Conservation (phyloP, 2,329 filamentous ascomycete species). For the Fusarium chuoi region DNA sequence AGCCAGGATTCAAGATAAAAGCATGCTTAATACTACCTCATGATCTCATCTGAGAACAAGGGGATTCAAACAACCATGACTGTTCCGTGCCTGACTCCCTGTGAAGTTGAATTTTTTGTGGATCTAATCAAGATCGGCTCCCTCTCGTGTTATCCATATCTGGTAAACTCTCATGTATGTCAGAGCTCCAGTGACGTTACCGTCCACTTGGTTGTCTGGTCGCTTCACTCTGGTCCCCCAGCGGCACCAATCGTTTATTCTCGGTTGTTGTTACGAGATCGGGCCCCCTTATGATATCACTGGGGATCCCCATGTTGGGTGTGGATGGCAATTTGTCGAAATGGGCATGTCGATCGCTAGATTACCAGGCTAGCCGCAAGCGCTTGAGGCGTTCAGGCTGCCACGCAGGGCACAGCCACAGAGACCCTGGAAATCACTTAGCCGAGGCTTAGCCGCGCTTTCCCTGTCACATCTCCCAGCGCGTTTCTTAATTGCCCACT, state of each 20-base stretch:
- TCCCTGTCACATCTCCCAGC: background rate
- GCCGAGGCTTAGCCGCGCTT: constrained; percentile 32
- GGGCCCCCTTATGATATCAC: constrained; percentile 32
- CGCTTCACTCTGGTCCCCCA: constrained; percentile 5
- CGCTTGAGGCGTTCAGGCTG: constrained; percentile 10
- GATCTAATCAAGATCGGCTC: constrained; percentile 30
- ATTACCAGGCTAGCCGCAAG: constrained; percentile 36
- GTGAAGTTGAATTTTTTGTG: constrained; percentile 14
- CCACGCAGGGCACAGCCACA: constrained; percentile 31
- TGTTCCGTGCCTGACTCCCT: background rate
- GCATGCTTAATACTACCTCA: constrained; percentile 39
- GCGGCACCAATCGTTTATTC: constrained; percentile 13
- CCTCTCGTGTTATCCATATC: constrained; percentile 28
- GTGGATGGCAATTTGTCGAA: constrained; percentile 32
- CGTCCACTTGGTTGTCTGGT: background rate
- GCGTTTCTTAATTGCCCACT: constrained; percentile 32
- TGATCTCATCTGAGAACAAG: constrained; percentile 16
- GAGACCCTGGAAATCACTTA: background rate
- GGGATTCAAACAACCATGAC: constrained; percentile 16
- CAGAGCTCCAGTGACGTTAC: constrained; percentile 37
- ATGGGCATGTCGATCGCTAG: constrained; percentile 25
- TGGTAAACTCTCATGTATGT: constrained; percentile 4
- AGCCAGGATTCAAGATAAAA: constrained; percentile 42
- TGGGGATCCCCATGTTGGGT: constrained; percentile 34
- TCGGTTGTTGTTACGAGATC: constrained; percentile 15